These are phyloP conservation scores for Colletotrichum sp. DNA, from an alignment of 2,329 filamentous ascomycete species.

Conservation along the genomic window DNA sequence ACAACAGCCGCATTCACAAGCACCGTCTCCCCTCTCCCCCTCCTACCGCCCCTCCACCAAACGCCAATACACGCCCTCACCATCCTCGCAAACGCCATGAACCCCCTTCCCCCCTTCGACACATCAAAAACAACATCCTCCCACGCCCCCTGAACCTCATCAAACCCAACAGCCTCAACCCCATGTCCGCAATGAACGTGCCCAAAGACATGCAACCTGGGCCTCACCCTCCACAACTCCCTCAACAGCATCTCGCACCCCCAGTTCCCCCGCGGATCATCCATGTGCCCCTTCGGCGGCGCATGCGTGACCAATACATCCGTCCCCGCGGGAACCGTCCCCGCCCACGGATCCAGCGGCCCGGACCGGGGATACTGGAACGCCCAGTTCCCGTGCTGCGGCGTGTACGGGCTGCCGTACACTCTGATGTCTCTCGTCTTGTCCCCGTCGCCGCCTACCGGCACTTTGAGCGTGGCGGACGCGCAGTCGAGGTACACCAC, in stretches of 20 bases:
- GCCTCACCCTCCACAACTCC: slow-evolving; percentile 34
- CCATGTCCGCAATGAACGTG: slow-evolving; percentile 41
- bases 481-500: slow-evolving; percentile 30
- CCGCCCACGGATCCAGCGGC: slow-evolving; percentile 30
- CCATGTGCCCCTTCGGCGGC: slow-evolving; percentile 40
- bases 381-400: slow-evolving; percentile 39
- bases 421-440: slow-evolving; percentile 27
- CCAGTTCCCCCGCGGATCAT: slow-evolving; percentile 29
- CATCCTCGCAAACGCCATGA: neutral
- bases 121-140: slow-evolving; percentile 16
- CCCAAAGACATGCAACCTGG: slow-evolving; percentile 40
- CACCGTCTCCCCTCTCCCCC: neutral
- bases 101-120: neutral
- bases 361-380: slow-evolving; percentile 42
- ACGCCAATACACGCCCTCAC: neutral
- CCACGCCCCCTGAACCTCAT: slow-evolving; percentile 31
- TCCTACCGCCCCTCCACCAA: neutral
- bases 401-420: slow-evolving; percentile 40
- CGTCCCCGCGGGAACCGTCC: slow-evolving; percentile 25
- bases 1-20: slow-evolving; percentile 11
- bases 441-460: slow-evolving; percentile 24
- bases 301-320: slow-evolving; percentile 46
- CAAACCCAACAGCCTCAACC: slow-evolving; percentile 32
- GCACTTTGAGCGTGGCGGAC: slow-evolving; percentile 17
- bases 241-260: slow-evolving; percentile 34